Conservation (phyloP, 2,329 filamentous ascomycete species). For the Arthroderma sp. region DNA sequence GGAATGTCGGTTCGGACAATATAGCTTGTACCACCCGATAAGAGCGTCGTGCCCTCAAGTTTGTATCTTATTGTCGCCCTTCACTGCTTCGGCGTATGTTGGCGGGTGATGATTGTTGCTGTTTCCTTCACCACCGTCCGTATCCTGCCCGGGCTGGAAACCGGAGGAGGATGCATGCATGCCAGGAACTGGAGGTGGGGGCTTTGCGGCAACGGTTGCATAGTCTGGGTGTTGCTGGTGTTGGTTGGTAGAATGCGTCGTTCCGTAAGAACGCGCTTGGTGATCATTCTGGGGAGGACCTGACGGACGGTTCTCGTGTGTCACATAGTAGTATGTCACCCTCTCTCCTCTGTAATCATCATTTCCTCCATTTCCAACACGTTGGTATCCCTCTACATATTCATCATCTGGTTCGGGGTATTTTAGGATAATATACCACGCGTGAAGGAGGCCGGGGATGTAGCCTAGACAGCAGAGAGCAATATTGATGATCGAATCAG, state of each 20-base stretch:
- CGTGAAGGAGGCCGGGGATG: constrained; percentile 78
- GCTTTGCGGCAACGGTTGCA: constrained; percentile 18
- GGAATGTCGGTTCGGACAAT: no score
- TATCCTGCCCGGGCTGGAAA: not conserved
- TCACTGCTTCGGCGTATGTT: constrained; percentile 79
- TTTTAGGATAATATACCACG: constrained; percentile 95
- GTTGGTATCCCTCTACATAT: constrained; percentile 46
- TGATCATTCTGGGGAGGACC: constrained; percentile 18
- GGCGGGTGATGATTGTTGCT: constrained; percentile 46
- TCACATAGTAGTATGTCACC: constrained; percentile 69
- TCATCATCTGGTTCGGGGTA: constrained; percentile 63
- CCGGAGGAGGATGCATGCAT: constrained; percentile 6
- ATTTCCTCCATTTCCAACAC: constrained; percentile 41
- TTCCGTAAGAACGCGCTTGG: constrained; percentile 25
- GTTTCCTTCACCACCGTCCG: constrained; percentile 12
- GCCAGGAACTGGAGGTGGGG: constrained; percentile 12
- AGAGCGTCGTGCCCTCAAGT: constrained; percentile 14
- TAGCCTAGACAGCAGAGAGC: constrained; percentile 69
- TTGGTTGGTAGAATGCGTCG: constrained; percentile 13
- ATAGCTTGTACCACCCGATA: no score
- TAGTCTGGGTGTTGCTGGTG: constrained; percentile 16
- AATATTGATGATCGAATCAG: constrained; percentile 89
- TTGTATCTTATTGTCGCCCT: constrained; percentile 86
- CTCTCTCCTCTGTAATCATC: constrained; percentile 28
- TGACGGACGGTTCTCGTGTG: constrained; percentile 28